Conservation (phyloP, 805 yeast species). For the Priceomyces fermenticarens region DNA sequence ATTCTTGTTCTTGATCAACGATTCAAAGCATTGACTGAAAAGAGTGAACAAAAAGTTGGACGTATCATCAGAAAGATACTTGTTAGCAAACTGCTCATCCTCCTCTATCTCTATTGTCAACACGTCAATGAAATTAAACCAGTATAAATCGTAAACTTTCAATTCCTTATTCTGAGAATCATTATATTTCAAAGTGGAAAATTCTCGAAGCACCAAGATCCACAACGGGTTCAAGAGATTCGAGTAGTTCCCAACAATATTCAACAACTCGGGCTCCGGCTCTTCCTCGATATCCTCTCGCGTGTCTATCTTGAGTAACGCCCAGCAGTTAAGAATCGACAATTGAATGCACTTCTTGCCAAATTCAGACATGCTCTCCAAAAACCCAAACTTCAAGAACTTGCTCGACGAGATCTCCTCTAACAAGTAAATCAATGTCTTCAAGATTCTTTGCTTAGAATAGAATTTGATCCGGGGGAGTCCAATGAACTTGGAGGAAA, state of each 20-base stretch:
- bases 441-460: conserved; percentile 50
- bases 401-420: conserved; percentile 51
- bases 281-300: conserved; percentile 17
- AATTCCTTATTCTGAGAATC: conserved; percentile 38
- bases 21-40: conserved; percentile 81
- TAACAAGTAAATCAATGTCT: conserved; percentile 62
- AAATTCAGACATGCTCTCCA: conserved; percentile 43
- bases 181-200: conserved; percentile 61
- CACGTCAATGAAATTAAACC: conserved; percentile 79
- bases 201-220: conserved; percentile 74
- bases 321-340: conserved; percentile 72
- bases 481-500: conserved; percentile 70
- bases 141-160: conserved; percentile 53
- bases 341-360: conserved; percentile 54
- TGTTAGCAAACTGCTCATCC: conserved; percentile 42
- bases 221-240: conserved; percentile 69
- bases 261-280: conserved; percentile 44
- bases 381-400: conserved; percentile 53
- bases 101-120: conserved; percentile 61
- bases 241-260: conserved; percentile 54
- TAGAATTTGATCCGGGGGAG: conserved; percentile 42
- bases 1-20: conserved; percentile 49
- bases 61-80: conserved; percentile 54
- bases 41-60: conserved; percentile 71
- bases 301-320: conserved; percentile 45